phyloP scores from a whole-genome alignment of 345 rosid genomes.

The Garcia nutans region DNA sequence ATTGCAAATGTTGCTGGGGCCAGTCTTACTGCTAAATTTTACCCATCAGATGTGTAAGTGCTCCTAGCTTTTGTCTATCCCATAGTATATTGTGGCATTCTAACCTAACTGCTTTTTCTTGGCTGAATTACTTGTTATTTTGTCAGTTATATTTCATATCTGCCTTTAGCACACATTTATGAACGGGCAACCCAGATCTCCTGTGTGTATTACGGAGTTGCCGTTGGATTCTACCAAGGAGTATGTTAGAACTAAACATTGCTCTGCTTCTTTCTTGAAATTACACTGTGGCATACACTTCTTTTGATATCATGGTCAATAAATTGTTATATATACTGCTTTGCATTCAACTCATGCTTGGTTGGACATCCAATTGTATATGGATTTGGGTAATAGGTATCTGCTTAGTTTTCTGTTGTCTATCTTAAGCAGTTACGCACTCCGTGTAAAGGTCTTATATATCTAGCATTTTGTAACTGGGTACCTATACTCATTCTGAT shows the following conservation, averaged over 20 bases:
- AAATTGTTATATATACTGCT: neutral
- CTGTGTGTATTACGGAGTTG: slow-evolving; percentile 63
- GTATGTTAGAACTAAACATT: slow-evolving; percentile 39
- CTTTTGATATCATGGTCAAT: neutral
- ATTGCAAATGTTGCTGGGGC: slow-evolving; percentile 86
- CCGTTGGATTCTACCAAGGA: slow-evolving; percentile 99
- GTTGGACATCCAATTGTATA: neutral
- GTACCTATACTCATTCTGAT: neutral
- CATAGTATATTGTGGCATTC: slow-evolving; percentile 7
- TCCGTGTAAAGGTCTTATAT: slow-evolving; percentile 5
- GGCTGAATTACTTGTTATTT: slow-evolving; percentile 21
- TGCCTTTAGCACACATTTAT: slow-evolving; percentile 95
- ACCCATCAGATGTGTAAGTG: slow-evolving; percentile 88
- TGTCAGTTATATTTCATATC: slow-evolving; percentile 86
- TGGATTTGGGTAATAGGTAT: neutral
- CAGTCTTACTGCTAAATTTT: slow-evolving; percentile 41
- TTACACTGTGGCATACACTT: neutral
- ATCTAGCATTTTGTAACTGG: neutral
- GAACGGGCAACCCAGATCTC: slow-evolving; percentile 76
- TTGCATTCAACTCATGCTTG: neutral
- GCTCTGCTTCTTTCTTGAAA: slow-evolving; percentile 4
- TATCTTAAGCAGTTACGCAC: neutral
- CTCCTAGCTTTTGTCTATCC: slow-evolving; percentile 8
- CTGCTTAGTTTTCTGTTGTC: neutral
- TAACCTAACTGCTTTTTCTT: slow-evolving; percentile 11